Base-by-base conservation (phyloP, 768 basidiomycete genomes). In the Psilocybe tampanensis region DNA sequence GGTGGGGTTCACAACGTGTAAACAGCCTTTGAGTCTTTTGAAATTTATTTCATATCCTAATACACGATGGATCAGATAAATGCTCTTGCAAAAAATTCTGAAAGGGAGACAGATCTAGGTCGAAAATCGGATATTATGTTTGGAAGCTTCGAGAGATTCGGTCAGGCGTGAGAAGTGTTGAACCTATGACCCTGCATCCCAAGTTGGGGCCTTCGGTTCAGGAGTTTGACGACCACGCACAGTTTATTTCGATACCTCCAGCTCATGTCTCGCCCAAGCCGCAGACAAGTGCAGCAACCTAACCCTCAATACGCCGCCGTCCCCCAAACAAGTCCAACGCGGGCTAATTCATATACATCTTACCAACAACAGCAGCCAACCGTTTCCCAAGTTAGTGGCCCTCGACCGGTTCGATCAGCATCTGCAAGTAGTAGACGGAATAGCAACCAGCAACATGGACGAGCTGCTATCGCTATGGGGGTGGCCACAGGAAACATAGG, bases 401-500 rank as follows among this genome's bases (percentile, higher is more conserved):
- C 67, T 48, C 56, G 69, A 13, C 63, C 65, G 33, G 60, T 65
- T 44, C 62, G 66, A 52, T 64, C 68, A 29, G 53, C 62, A 11
- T 71, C 72, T 29, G 56, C 64, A 18, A 66, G 48, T 45, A 68
- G 65, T 56, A 62, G 59, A 52, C 56, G 60, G 57, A 57, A 62
- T 62, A 60, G 58, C 66, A 70, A 59, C 55, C 71, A 43, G 80
- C 60, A 65, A 36, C 47, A 63, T 44, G 65, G 78, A 61, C 77
- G 83, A 60, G 78, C 76, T 49, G 84, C 84, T 19, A 86, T 90
- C 44, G 83, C 88, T 9, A 86, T 85, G 60, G 88, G 90, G 44
- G 90, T 94, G n/a, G 90, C 90, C 0, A 88, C 80, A 26, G 92
- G 92, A 8, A 76, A 77, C 32, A 90, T 94, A 66, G 92, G 92